Evolutionary conservation across 2,329 filamentous ascomycete species (phyloP), one percentile per base, ranked within the genome.

Genomic region (Trichoderma sp.): DNA sequence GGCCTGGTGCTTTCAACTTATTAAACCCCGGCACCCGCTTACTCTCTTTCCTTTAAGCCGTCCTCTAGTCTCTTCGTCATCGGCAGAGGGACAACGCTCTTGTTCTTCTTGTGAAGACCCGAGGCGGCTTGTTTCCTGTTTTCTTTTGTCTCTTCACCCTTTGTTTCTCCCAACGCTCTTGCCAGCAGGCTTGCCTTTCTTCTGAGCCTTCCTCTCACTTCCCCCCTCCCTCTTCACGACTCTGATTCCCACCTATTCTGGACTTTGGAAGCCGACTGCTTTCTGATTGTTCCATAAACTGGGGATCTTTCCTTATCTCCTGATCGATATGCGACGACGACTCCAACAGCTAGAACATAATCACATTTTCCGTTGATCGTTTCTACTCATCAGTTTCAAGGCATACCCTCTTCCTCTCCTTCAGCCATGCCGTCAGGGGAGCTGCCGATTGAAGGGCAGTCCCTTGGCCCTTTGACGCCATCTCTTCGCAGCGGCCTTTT

Each of bases 401-500:
- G 26, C 18, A 47, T 8, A 34, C 8, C 21, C 56, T 34, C 8
- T 39, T 34, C 34, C 11, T 12, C 34, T 15, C 18, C 12, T n/a
- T 24, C 12, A 26, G 12, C 36, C 70, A 72, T 72, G 56, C 24
- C 34, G 39, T 58, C n/a, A 26, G 60, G 47, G 32, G 69, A 28
- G 2, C 30, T 73, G 57, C 56, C 62, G 5, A 15, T 62, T 5
- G 62, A 57, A 3, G 71, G 75, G 47, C 77, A 72, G 32, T 78
- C 78, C 8, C 74, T 81, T 36, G 63, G 65, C 7, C 76, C 78
- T 6, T 64, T 81, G 8, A 15, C 65, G 0, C 26, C 73, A 3
- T 47, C 66, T 8, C 76, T 79, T 30, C 76, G 72, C 32, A 71
- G 67, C n/a, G 80, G 80, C 21, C 74, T 81, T 39, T 76, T 75